phyloP scores from a whole-genome alignment of 2,329 filamentous ascomycete species.

The Aspergillus amoenus region DNA sequence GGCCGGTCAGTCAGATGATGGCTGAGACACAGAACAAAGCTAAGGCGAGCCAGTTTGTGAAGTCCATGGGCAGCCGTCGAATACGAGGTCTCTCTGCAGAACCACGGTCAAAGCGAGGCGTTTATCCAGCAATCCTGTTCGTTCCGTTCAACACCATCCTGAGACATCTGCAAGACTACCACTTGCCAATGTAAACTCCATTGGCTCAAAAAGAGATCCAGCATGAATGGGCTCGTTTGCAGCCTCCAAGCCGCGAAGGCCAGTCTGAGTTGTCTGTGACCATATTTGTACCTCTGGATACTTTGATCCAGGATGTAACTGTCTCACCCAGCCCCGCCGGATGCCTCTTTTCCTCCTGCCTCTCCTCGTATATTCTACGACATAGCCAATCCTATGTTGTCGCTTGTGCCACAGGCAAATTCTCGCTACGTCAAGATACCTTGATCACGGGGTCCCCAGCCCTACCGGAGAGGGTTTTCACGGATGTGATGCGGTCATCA shows the following conservation, averaged over 20 bases:
- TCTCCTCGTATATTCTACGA: constrained; percentile 3
- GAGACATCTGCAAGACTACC: constrained; percentile 5
- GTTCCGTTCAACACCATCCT: not conserved
- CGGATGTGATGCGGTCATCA: not conserved
- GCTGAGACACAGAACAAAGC: not conserved
- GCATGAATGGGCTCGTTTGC: not conserved
- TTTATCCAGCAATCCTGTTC: not conserved
- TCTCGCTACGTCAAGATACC: not conserved
- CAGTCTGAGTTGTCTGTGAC: not conserved
- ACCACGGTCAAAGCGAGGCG: not conserved
- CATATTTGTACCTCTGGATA: not conserved
- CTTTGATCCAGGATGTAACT: constrained; percentile 5
- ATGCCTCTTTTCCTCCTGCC: not conserved
- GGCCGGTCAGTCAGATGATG: constrained; percentile 1
- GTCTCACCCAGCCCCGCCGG: constrained; percentile 3
- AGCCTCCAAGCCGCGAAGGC: not conserved
- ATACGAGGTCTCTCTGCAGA: constrained; percentile 1
- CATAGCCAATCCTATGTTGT: constrained; percentile 3
- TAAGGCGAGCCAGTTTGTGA: not conserved
- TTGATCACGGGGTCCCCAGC: not conserved
- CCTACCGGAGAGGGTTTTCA: not conserved
- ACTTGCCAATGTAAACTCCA: not conserved
- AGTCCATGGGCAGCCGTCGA: not conserved
- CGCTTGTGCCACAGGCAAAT: not conserved
- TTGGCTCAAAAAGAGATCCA: not conserved